Percentiles rank a stretch among this genome's conserved stretches.
Conservation (phyloP, 768 basidiomycete genomes). For the Imleria badia region DNA sequence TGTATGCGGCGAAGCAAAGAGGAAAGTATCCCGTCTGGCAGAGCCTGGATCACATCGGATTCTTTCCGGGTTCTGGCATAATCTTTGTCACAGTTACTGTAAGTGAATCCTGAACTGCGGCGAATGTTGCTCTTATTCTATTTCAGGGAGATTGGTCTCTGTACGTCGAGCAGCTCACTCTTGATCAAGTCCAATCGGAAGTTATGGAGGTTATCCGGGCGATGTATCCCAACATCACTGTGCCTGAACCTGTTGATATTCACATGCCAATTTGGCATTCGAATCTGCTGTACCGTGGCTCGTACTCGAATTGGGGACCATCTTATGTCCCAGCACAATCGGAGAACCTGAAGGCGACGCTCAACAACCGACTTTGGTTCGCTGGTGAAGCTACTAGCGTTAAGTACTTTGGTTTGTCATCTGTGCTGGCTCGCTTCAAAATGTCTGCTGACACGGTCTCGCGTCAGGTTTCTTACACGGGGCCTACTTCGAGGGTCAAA, state of each 20-base stretch:
- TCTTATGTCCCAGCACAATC: constrained; percentile 54
- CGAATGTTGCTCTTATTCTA: not conserved
- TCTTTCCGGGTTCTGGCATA: constrained; percentile 61
- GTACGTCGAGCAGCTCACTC: constrained; percentile 54
- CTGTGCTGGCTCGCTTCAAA: not conserved
- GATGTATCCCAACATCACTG: constrained; percentile 56
- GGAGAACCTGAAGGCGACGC: constrained; percentile 55
- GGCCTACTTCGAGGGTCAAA: constrained; percentile 55
- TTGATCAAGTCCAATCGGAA: constrained; percentile 48
- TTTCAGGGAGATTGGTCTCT: constrained; percentile 58
- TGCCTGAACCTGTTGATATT: constrained; percentile 59
- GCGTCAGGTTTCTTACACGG: constrained; percentile 53
- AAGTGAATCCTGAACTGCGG: not conserved
- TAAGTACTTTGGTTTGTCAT: constrained; percentile 54
- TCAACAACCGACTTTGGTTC: constrained; percentile 54
- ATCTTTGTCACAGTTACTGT: constrained; percentile 31
- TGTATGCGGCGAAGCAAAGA: constrained; percentile 57
- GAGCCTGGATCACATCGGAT: constrained; percentile 54
- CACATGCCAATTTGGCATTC: constrained; percentile 54
- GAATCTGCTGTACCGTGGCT: constrained; percentile 44
- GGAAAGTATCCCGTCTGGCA: constrained; percentile 72
- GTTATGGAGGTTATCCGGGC: constrained; percentile 53
- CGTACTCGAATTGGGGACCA: constrained; percentile 72
- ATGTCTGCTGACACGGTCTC: not conserved
- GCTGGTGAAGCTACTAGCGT: constrained; percentile 61